These are phyloP conservation scores for Rhododendron williamsianum DNA, from an alignment of 148 eudicot genomes.

Conservation along the genomic window DNA sequence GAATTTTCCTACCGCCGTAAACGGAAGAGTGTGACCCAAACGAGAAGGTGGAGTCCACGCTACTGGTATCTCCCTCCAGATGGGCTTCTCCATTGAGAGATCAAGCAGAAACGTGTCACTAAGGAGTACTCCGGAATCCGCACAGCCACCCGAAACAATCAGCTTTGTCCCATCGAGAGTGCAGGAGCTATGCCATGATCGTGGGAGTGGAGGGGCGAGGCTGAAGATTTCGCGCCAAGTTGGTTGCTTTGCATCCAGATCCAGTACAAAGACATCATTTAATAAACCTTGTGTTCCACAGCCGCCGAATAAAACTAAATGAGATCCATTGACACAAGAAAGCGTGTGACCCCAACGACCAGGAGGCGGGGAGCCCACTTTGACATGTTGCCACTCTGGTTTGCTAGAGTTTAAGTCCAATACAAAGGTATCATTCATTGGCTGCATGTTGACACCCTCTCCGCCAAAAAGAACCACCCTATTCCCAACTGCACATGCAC, in stretches of 20 bases:
- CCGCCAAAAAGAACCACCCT: slow-evolving; percentile 92
- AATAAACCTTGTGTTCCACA: slow-evolving; percentile 87
- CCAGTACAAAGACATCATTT: slow-evolving; percentile 83
- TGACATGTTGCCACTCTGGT: slow-evolving; percentile 83
- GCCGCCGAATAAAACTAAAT: slow-evolving; percentile 88
- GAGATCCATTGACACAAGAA: slow-evolving; percentile 75
- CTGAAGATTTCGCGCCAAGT: slow-evolving; percentile 96
- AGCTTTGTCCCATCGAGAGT: slow-evolving; percentile 90
- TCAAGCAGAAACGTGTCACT: slow-evolving; percentile 92
- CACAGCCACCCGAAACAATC: slow-evolving; percentile 95
- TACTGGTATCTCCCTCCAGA: slow-evolving; percentile 88
- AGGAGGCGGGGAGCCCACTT: slow-evolving; percentile 92
- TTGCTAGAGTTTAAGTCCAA: slow-evolving; percentile 66
- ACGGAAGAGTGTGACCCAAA: slow-evolving; percentile 88
- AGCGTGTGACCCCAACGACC: slow-evolving; percentile 98
- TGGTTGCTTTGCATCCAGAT: slow-evolving; percentile 82
- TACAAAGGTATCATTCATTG: slow-evolving; percentile 93
- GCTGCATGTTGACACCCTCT: slow-evolving; percentile 92
- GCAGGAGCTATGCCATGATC: slow-evolving; percentile 99
- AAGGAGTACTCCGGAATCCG: slow-evolving; percentile 91
- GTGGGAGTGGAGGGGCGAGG: slow-evolving; percentile 83
- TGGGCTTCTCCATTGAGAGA: slow-evolving; percentile 85
- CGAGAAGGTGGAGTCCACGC: slow-evolving; percentile 97
- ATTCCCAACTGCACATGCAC: slow-evolving; percentile 97
- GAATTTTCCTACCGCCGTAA: slow-evolving; percentile 85